Evolutionary conservation across 169 alveolate species (phyloP).

Genomic region (Ichthyophthirius multifiliis): DNA sequence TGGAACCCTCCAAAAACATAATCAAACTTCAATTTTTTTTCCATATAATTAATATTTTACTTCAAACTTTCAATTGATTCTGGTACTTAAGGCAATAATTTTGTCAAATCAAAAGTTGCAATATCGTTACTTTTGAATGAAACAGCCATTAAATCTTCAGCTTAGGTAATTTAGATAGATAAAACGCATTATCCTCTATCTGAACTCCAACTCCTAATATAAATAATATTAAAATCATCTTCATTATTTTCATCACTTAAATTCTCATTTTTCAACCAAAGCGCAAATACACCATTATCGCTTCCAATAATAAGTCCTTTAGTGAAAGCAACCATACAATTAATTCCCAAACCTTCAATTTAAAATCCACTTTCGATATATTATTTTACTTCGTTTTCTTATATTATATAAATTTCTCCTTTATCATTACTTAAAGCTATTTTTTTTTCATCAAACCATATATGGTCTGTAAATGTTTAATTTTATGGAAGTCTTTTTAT

Average conservation of each 20-base stretch:
- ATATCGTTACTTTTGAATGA: conserved; percentile 64
- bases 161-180: conserved; percentile 43
- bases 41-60: conserved; percentile 41
- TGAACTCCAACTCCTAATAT: conserved; percentile 57
- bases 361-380: conserved; percentile 58
- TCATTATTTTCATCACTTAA: conserved; percentile 45
- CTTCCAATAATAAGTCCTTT: conserved; percentile 62
- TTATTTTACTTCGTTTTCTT: conserved; percentile 53
- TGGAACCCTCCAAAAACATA: conserved; percentile 82
- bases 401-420: conserved; percentile 58
- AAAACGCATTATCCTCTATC: conserved; percentile 50
- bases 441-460: conserved; percentile 65
- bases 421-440: conserved; percentile 55
- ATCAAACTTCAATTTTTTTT: conserved; percentile 57
- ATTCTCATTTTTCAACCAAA: conserved; percentile 72
- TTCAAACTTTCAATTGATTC: conserved; percentile 12
- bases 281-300: conserved; percentile 56
- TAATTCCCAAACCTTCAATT: conserved; percentile 22
- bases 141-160: conserved; percentile 54
- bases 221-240: conserved; percentile 46
- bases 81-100: too few species aligned
- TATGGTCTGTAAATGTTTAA: conserved; percentile 60
- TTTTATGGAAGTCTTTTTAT: conserved; percentile 44
- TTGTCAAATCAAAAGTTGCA: conserved; percentile 46
- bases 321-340: conserved; percentile 45